A percentile compares a stretch with the other conserved stretches of the same genome.
These are phyloP conservation scores for Chionographis japonica DNA, from an alignment of 106 monocot genomes.

Conservation along the genomic window DNA sequence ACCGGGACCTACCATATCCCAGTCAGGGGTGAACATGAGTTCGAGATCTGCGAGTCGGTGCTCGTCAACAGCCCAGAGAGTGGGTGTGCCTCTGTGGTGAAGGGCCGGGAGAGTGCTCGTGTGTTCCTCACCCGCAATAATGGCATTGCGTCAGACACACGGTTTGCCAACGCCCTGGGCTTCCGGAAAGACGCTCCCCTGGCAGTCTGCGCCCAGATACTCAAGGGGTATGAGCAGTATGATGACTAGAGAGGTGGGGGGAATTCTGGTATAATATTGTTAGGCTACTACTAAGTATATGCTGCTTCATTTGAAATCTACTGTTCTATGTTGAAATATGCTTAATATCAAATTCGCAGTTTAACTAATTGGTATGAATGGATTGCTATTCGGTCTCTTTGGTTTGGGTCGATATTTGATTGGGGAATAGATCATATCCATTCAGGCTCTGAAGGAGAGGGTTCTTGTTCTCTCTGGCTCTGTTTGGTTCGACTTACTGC, in stretches of 20 bases:
- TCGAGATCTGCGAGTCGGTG: slow-evolving; percentile 63
- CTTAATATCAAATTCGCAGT: too few species aligned
- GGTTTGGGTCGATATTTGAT: too few species aligned
- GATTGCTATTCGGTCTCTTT: too few species aligned
- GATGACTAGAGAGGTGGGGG: not conserved
- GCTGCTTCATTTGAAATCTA: too few species aligned
- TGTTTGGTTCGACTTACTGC: too few species aligned
- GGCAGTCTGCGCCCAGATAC: slow-evolving; percentile 40
- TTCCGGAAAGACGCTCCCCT: slow-evolving; percentile 43
- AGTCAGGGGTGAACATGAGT: slow-evolving; percentile 55
- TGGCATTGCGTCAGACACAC: slow-evolving; percentile 55
- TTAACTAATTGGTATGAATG: too few species aligned
- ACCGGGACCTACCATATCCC: slow-evolving; percentile 69
- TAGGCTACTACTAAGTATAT: too few species aligned
- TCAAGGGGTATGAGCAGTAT: slow-evolving; percentile 55
- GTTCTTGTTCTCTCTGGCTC: too few species aligned
- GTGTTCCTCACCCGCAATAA: slow-evolving; percentile 81
- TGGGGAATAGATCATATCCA: too few species aligned
- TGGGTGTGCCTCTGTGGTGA: slow-evolving; percentile 30
- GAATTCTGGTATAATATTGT: too few species aligned
- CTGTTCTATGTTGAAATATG: too few species aligned
- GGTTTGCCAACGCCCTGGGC: slow-evolving; percentile 74
- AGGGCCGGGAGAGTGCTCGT: slow-evolving; percentile 67
- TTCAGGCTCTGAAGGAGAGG: too few species aligned
- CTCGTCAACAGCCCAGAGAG: slow-evolving; percentile 65